These are phyloP conservation scores for Teratosphaeriaceae sp. DNA, from an alignment of 2,329 filamentous ascomycete species.

Conservation along the genomic window DNA sequence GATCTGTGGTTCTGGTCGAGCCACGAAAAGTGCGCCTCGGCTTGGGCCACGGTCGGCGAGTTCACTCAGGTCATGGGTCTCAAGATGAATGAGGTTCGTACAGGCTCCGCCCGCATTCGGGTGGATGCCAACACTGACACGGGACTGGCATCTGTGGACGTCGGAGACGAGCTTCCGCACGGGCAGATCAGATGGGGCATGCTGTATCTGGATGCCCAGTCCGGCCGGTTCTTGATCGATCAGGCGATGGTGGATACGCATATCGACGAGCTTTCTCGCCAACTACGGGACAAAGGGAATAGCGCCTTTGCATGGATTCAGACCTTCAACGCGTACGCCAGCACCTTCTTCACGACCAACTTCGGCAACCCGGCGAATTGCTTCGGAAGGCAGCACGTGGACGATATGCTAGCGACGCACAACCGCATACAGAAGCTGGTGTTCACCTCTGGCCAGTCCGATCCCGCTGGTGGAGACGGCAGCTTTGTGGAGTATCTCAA, in stretches of 20 bases:
- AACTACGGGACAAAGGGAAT: constrained; percentile 2
- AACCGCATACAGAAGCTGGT: constrained; percentile 2
- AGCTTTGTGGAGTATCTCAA: constrained; percentile 5
- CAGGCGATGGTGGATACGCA: constrained; percentile 3
- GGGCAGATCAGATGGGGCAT: constrained; percentile 6
- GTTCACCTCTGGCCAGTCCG: not conserved
- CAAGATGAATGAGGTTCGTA: not conserved
- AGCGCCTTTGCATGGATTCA: constrained; percentile 5
- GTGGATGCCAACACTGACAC: not conserved
- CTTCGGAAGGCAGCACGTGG: constrained; percentile 4
- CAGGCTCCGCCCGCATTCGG: not conserved
- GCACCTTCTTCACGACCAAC: constrained; percentile 3
- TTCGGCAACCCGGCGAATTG: constrained; percentile 6
- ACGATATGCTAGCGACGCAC: constrained; percentile 5
- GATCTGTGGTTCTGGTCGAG: constrained; percentile 5
- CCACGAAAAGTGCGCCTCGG: not conserved
- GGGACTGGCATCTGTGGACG: not conserved
- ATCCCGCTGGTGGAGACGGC: not conserved
- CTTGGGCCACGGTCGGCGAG: not conserved
- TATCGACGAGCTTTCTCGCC: constrained; percentile 1
- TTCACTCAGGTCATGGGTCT: constrained; percentile 1
- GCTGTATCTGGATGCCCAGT: not conserved
- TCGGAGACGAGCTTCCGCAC: not conserved
- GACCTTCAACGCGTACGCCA: constrained; percentile 1
- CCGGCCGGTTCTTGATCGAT: constrained; percentile 3